Conservation (phyloP, 2,329 filamentous ascomycete species). For the Aureobasidium lini region DNA sequence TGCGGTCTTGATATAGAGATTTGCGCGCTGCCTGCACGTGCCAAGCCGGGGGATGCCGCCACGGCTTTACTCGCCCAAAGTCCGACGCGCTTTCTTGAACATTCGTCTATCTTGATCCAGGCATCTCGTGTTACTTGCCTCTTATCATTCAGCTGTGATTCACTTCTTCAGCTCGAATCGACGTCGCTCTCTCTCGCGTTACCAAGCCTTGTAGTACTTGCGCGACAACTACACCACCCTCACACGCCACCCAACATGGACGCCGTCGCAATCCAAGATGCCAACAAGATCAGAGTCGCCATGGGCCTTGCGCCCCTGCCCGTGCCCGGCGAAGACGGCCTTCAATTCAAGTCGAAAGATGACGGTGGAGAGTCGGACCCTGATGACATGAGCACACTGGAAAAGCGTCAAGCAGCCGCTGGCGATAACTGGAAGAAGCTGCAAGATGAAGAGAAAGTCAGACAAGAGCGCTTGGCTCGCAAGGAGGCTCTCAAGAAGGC, state of each 20-base stretch:
- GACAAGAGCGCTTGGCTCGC: constrained; percentile 69
- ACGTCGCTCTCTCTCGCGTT: neutral
- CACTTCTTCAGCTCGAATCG: neutral
- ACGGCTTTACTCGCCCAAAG: neutral
- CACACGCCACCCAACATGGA: constrained; percentile 26
- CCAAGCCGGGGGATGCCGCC: constrained; percentile 7
- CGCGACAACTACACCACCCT: constrained; percentile 6
- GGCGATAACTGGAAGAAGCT: constrained; percentile 68
- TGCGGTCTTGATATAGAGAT: constrained; percentile 12
- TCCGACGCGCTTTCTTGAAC: neutral
- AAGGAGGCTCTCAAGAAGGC: constrained; percentile 80
- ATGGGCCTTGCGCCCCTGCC: constrained; percentile 87
- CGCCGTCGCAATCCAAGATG: constrained; percentile 74
- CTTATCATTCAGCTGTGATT: neutral
- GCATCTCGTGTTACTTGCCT: neutral
- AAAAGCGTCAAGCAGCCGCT: constrained; percentile 65
- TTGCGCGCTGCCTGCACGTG: neutral
- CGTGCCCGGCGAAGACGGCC: constrained; percentile 58
- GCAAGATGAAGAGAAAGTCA: constrained; percentile 63
- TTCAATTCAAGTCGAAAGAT: constrained; percentile 47
- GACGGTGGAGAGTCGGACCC: constrained; percentile 51
- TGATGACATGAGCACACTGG: constrained; percentile 73
- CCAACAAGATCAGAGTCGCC: constrained; percentile 82
- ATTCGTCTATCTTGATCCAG: neutral
- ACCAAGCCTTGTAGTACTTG: neutral